These are phyloP conservation scores for Grigorovia yakushimaensis DNA, from an alignment of 805 yeast species.

Conservation along the genomic window DNA sequence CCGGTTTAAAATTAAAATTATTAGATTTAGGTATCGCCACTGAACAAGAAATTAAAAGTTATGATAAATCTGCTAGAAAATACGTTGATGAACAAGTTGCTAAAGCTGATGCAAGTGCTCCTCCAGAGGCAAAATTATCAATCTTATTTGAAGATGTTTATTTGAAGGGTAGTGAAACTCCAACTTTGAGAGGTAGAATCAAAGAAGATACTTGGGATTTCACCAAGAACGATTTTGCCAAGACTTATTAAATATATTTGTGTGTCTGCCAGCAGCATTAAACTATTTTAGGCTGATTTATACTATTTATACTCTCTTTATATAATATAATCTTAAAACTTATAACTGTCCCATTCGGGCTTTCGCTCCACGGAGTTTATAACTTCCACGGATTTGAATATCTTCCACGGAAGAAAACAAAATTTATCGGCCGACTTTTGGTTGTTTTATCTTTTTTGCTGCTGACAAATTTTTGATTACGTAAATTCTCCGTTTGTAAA, in stretches of 20 bases:
- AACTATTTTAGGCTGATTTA: too few relatives aligned
- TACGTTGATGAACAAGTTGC: constrained; percentile 91
- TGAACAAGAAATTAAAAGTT: constrained; percentile 88
- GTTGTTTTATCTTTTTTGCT: too few relatives aligned
- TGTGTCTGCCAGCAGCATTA: too few relatives aligned
- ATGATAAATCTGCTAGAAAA: constrained; percentile 93
- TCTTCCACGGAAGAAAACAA: neutral
- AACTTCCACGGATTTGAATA: neutral
- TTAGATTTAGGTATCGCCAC: constrained; percentile 77
- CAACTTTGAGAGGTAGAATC: constrained; percentile 91
- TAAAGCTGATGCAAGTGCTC: constrained; percentile 86
- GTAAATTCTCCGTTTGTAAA: neutral
- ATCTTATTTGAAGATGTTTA: constrained; percentile 94
- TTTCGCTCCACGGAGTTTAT: neutral
- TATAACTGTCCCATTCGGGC: too few relatives aligned
- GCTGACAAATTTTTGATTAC: too few relatives aligned
- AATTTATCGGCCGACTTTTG: neutral
- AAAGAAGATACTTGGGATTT: constrained; percentile 92
- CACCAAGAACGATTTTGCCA: constrained; percentile 36
- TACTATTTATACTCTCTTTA: too few relatives aligned
- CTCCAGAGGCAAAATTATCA: constrained; percentile 93
- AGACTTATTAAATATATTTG: constrained; percentile 1
- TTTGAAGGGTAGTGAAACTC: constrained; percentile 87
- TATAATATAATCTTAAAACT: too few relatives aligned
- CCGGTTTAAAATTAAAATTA: constrained; percentile 83